Evolutionary conservation across 306 rosid genomes (phyloP), one percentile per base, ranked within the genome.

Genomic region (Styphnolobium japonicum): DNA sequence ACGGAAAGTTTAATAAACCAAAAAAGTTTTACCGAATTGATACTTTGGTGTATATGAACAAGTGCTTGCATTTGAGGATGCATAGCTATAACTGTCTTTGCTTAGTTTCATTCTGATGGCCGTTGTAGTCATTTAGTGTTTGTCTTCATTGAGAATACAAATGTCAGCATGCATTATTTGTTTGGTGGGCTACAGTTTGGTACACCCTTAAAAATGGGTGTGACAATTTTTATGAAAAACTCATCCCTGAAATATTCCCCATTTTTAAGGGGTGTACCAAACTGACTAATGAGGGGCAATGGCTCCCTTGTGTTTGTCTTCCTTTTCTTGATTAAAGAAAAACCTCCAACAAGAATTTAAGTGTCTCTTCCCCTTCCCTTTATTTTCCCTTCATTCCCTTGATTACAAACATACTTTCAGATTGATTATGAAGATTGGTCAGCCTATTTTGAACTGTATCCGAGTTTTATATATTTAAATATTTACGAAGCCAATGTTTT

Each of bases 141-240:
- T 55, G 12, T 70, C 42, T 81, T 36, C 7, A 19, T 56, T 71
- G 62, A 53, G 67, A 71, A 55, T 80, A 60, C 53, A 36, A 43
- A 10, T 51, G 68, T 23, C 55, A 21, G 29, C 3, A 48, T 70
- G 36, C 40, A 12, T 75, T 29, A 75, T 52, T 75, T 84, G 67
- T 75, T 33, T 61, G 18, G 12, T 11, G 3, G 71, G 56, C 23
- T 67, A 39, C 34, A 15, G 42, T 11, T 77, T 67, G 57, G 34
- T 6, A 18, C 22, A 33, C 0, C 19, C 0, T 73, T 21, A 3
- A 27, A 67, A 67, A 76, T 29, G 21, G 63, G 23, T n/a, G 8
- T 37, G 42, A 18, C 8, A 31, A 21, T 34, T 46, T n/a, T n/a
- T n/a, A n/a, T n/a, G n/a, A n/a, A n/a, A n/a, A n/a, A n/a, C n/a